These are phyloP conservation scores for Aspergillus quadrilineatus DNA, from an alignment of 2,329 filamentous ascomycete species.

Conservation along the genomic window DNA sequence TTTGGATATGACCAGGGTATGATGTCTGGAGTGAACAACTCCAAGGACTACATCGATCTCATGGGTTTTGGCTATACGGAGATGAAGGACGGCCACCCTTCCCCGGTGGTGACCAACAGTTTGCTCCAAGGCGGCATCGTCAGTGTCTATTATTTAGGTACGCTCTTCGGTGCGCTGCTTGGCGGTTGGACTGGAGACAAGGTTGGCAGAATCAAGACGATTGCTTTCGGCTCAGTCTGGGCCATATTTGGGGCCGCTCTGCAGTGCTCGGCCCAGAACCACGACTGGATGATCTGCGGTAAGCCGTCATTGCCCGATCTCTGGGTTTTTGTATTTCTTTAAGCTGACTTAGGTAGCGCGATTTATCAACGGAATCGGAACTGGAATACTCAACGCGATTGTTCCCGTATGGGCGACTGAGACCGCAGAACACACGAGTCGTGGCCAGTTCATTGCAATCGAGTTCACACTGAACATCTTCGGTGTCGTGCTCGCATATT, in stretches of 20 bases:
- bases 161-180: conserved; percentile 61
- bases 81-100: conserved; percentile 41
- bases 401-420: conserved; percentile 72
- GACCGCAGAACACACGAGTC: conserved; percentile 64
- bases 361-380: conserved; percentile 64
- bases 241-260: conserved; percentile 61
- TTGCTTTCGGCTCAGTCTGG: conserved; percentile 60
- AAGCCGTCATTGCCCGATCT: conserved; percentile 24
- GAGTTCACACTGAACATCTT: conserved; percentile 74
- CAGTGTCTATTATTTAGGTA: conserved; percentile 59
- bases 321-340: neutral
- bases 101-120: conserved; percentile 58
- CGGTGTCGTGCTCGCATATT: conserved; percentile 65
- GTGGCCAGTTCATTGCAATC: conserved; percentile 68
- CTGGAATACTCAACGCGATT: conserved; percentile 68
- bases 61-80: conserved; percentile 66
- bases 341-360: conserved; percentile 43
- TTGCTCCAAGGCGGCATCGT: conserved; percentile 65
- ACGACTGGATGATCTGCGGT: conserved; percentile 69
- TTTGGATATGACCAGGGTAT: conserved; percentile 60
- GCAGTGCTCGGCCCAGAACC: conserved; percentile 65
- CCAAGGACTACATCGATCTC: conserved; percentile 61
- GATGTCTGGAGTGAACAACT: conserved; percentile 66
- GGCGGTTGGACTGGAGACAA: conserved; percentile 66
- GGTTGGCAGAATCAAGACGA: conserved; percentile 62